These are phyloP conservation scores for Amniculicola lignicola DNA, from an alignment of 495 filamentous ascomycete genomes.

Conservation along the genomic window DNA sequence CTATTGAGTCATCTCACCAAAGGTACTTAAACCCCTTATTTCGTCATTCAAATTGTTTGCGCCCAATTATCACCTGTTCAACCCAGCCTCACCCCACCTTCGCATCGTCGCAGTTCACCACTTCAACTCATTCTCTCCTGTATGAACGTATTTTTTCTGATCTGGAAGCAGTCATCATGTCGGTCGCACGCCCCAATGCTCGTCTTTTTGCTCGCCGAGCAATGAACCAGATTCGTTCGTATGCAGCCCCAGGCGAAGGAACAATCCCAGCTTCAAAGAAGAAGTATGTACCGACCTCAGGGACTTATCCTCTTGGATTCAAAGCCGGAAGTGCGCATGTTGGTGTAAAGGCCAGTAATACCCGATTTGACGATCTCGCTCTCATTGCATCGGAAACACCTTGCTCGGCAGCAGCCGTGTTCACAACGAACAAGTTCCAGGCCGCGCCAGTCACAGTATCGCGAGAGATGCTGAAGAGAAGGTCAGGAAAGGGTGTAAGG, in stretches of 20 bases:
- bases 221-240: conserved; percentile 34
- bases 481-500: conserved; percentile 66
- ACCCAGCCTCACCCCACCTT: too few species aligned
- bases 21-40: too few species aligned
- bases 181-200: conserved; percentile 23
- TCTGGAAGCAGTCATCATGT: too few species aligned
- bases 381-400: conserved; percentile 83
- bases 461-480: conserved; percentile 62
- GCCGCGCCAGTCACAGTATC: conserved; percentile 90
- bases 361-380: conserved; percentile 81
- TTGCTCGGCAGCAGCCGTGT: conserved; percentile 89
- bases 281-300: conserved; percentile 82
- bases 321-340: conserved; percentile 81
- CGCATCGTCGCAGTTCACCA: too few species aligned
- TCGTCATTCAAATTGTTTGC: too few species aligned
- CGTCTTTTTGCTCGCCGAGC: conserved; percentile 8
- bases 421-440: conserved; percentile 98
- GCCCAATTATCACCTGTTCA: too few species aligned
- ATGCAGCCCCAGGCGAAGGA: conserved; percentile 42
- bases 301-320: conserved; percentile 89
- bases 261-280: conserved; percentile 48
- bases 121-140: too few species aligned
- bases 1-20: too few species aligned
- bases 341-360: conserved; percentile 91
- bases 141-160: too few species aligned